Base-by-base conservation (phyloP, 345 rosid species). In the Firmiana major region DNA sequence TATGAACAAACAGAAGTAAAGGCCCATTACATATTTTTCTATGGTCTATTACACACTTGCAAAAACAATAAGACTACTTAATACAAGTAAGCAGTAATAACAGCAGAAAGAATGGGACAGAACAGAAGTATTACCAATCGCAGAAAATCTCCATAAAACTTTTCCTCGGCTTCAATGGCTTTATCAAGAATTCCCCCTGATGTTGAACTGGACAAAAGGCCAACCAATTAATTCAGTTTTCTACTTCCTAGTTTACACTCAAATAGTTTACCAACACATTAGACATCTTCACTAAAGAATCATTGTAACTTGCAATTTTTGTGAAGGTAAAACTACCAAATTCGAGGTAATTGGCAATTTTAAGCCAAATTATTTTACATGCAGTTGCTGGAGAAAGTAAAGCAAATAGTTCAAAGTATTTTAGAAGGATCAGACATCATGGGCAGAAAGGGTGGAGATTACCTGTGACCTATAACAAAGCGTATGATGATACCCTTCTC, bases 391-490 rank as follows among this genome's bases (percentile, higher is more conserved):
- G 38, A 22, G 34, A 57, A 58, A 28, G 34, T 46, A 67, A 0
- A 66, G 34, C 34, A 42, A 67, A 42, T 42, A 42, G 53, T 1
- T 1, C 34, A 43, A 67, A 43, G 53, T 19, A 40, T 9, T 65
- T 65, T 9, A 15, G 22, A 70, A 70, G 43, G 24, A 51, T 46
- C 26, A 15, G 62, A 71, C 1, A 19, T 7, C 15, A 15, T 3
- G 19, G 9, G 42, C 22, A 19, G 68, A 40, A 9, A 43, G 16
- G 4, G 16, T 68, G 74, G 73, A 54, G 28, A 74, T 83, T 75
- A 92, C 98, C 98, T 90, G 86, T 88, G 96, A 75, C 98, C 98
- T 59, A 94, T 91, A 55, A 92, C 92, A 79, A 92, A 94, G 60
- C 98, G 94, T 63, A 92, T 85, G 73, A 94, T 46, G 75, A 94